Conservation (phyloP, 2,329 filamentous ascomycete genomes). For the Ceratocystis huliohia region DNA sequence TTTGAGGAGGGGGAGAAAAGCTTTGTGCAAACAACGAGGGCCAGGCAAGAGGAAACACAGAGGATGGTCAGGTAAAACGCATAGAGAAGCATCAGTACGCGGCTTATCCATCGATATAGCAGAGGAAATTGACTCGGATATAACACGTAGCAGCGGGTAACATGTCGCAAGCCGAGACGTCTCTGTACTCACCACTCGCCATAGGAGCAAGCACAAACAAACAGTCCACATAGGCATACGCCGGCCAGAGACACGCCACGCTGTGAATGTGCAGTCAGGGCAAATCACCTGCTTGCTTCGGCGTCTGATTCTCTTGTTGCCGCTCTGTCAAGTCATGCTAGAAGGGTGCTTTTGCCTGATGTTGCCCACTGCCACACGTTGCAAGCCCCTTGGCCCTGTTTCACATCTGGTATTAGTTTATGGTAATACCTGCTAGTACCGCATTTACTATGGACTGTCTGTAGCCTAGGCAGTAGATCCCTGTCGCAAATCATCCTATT, state of each 20-base stretch:
- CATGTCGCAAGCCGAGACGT: conserved; percentile 7
- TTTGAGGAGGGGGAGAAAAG: not conserved
- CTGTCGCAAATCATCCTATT: not conserved
- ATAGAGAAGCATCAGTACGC: not conserved
- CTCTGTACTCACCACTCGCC: not conserved
- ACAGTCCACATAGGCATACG: not conserved
- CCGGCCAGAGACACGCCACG: not conserved
- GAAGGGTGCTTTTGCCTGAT: not conserved
- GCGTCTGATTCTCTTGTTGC: not conserved
- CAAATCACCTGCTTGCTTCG: no score
- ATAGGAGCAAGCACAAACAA: not conserved
- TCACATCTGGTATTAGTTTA: not conserved
- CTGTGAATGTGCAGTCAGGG: no score
- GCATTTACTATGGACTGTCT: not conserved
- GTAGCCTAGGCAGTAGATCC: not conserved
- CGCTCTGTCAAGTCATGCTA: not conserved
- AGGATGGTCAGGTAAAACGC: not conserved
- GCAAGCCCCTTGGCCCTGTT: conserved; percentile 7
- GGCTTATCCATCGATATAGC: not conserved
- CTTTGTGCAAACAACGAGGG: not conserved
- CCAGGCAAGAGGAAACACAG: not conserved
- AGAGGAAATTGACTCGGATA: not conserved
- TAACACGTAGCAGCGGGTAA: conserved; percentile 2
- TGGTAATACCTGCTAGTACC: not conserved
- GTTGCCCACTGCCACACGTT: not conserved